Percentiles rank a stretch among this genome's conserved stretches.
These are phyloP conservation scores for Diaporthe eres DNA, from an alignment of 2,329 filamentous ascomycete genomes.

Conservation along the genomic window DNA sequence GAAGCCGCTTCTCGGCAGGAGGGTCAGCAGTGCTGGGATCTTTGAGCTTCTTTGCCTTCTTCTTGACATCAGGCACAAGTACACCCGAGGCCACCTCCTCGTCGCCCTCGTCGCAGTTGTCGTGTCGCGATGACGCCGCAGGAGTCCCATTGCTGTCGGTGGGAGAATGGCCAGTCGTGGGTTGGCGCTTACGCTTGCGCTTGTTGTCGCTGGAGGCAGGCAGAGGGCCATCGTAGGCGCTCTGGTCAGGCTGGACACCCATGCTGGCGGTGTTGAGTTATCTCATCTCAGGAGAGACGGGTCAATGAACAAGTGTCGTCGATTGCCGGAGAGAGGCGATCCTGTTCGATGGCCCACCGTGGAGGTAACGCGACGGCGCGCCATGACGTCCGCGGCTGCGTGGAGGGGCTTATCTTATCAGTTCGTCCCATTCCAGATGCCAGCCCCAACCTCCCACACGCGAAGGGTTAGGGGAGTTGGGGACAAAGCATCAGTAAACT, in stretches of 20 bases:
- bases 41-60: conserved; percentile 25
- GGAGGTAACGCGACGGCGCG: background rate
- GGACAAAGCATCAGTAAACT: background rate
- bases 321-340: background rate
- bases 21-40: background rate
- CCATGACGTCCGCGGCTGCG: background rate
- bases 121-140: background rate
- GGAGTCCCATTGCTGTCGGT: background rate
- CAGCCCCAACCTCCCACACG: no score
- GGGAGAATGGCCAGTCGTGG: background rate
- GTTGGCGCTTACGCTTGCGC: conserved; percentile 17
- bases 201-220: conserved; percentile 3
- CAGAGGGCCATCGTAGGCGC: background rate
- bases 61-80: background rate
- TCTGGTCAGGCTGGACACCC: conserved; percentile 33
- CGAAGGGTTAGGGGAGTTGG: background rate
- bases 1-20: conserved; percentile 35
- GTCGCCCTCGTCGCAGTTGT: background rate
- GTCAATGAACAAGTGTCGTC: background rate
- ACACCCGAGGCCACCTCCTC: background rate
- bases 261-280: background rate
- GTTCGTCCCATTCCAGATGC: background rate
- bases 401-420: conserved; percentile 23
- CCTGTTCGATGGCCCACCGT: background rate
- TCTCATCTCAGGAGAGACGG: background rate